These are phyloP conservation scores for Pythium grandisporangium DNA, from an alignment of 352 stramenopile species.

Conservation along the genomic window DNA sequence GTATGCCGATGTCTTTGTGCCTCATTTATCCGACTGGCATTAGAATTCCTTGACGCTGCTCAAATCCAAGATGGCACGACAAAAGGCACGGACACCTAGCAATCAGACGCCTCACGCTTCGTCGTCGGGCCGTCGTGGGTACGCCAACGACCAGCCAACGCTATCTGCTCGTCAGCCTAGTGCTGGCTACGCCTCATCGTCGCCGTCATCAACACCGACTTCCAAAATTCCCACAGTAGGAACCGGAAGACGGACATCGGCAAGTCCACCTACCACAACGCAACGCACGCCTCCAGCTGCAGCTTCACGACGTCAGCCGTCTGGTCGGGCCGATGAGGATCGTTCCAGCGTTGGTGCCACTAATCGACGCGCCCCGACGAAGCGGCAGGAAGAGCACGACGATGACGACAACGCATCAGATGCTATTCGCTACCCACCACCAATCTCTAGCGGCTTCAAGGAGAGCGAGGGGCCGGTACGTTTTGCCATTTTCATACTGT, in stretches of 20 bases:
- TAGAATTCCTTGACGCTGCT: slow-evolving; percentile 67
- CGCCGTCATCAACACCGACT: background rate
- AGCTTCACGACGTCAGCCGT: too few species aligned
- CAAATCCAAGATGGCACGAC: slow-evolving; percentile 75
- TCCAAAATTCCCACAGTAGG: too few species aligned
- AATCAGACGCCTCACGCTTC: slow-evolving; percentile 63
- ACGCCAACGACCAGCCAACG: slow-evolving; percentile 38
- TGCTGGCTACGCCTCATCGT: background rate
- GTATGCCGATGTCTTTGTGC: too few species aligned
- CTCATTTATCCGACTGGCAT: too few species aligned
- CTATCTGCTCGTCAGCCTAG: slow-evolving; percentile 8
- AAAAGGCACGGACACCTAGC: slow-evolving; percentile 62
- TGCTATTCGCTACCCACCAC: slow-evolving; percentile 19
- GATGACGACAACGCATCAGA: slow-evolving; percentile 13
- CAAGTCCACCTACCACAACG: too few species aligned
- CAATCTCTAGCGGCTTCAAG: slow-evolving; percentile 31
- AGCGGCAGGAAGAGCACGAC: slow-evolving; percentile 19
- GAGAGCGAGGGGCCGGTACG: slow-evolving; percentile 22
- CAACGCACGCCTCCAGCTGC: too few species aligned
- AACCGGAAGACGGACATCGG: too few species aligned
- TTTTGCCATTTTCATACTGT: background rate
- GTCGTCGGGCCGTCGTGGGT: too few species aligned
- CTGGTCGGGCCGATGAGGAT: slow-evolving; percentile 5
- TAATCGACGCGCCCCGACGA: slow-evolving; percentile 11
- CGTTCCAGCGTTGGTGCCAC: slow-evolving; percentile 5